Evolutionary conservation across 768 basidiomycete species (phyloP), one percentile per base, ranked within the genome.

Genomic region (Amanita exitialis): DNA sequence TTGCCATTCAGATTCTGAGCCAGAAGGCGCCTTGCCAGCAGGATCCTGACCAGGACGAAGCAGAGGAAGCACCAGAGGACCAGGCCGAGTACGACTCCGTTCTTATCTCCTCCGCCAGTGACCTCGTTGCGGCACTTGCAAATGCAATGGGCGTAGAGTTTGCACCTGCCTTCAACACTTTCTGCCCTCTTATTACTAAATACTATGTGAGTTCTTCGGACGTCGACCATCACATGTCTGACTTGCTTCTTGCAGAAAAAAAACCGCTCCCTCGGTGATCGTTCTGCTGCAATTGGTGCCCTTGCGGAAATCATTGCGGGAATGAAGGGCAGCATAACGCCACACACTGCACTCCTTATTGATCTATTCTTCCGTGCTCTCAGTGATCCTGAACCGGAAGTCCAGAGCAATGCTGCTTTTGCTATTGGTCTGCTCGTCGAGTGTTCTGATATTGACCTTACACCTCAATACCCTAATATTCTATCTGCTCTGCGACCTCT

Each of bases 51-150:
- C 87, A 89, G 56, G 92, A 92, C 57, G 90, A 91, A 56, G 77
- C 77, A 3, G 88, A 88, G 21, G 89, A 90, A 58, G 86, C 84
- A 21, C 85, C 83, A 6, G 89, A 90, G 63, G 90, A 90, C 56
- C 85, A 87, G 60, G 93, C 94, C 1, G 96, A 99, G 70, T 95
- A 92, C 64, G 96, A 99, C 64, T 90, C 94, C 3, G 89, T 96
- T 49, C 77, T 99, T 52, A 88, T 98, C 62, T 89, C 90, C 23
- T 84, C 93, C 21, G 95, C 95, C 23, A 87, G 86, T 37, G 96
- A 99, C 63, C 84, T 99, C 49, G 93, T 97, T 53, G 83, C 92
- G 49, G 77, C 90, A 1, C 71, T 99, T 56, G 90, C 94, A 28
- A 81, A 78, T 53, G 86, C 82, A 6, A 77, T 95, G n/a, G 93